Evolutionary conservation across 768 basidiomycete genomes (phyloP).

Genomic region (Hygrophorus russula): DNA sequence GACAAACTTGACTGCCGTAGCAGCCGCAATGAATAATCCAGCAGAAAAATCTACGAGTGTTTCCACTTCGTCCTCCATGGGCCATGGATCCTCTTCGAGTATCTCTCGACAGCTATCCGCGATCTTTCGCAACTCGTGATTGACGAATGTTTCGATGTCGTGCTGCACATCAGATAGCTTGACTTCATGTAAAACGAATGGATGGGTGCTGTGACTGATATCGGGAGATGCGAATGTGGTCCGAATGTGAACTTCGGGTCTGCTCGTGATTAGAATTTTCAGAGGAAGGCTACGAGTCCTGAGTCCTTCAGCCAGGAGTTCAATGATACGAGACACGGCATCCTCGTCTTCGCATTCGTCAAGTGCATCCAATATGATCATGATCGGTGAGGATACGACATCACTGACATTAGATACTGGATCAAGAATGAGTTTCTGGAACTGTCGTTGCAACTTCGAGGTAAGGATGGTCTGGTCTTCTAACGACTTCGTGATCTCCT

Average conservation of each 20-base stretch:
- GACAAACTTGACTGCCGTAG: background rate
- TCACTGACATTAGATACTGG: background rate
- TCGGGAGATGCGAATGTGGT: background rate
- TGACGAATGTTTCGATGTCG: background rate
- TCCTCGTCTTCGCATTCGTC: slow-evolving; percentile 2
- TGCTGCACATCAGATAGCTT: background rate
- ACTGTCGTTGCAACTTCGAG: background rate
- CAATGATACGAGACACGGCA: background rate
- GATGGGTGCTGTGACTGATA: background rate
- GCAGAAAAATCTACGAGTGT: background rate
- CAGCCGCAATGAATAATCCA: background rate
- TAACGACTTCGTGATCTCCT: background rate
- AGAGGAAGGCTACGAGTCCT: background rate
- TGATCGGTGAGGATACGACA: background rate
- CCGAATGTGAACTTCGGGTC: slow-evolving; percentile 1
- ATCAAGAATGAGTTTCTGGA: slow-evolving; percentile 1
- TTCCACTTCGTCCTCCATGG: background rate
- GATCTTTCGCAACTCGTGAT: background rate
- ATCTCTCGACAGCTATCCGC: background rate
- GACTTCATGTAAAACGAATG: background rate
- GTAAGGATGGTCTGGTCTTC: background rate
- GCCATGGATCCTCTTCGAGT: background rate
- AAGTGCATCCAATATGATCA: slow-evolving; percentile 4
- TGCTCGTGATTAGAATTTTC: slow-evolving; percentile 2
- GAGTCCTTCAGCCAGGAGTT: background rate